Conservation (phyloP, 345 rosid genomes). For the Brassica juncea region DNA sequence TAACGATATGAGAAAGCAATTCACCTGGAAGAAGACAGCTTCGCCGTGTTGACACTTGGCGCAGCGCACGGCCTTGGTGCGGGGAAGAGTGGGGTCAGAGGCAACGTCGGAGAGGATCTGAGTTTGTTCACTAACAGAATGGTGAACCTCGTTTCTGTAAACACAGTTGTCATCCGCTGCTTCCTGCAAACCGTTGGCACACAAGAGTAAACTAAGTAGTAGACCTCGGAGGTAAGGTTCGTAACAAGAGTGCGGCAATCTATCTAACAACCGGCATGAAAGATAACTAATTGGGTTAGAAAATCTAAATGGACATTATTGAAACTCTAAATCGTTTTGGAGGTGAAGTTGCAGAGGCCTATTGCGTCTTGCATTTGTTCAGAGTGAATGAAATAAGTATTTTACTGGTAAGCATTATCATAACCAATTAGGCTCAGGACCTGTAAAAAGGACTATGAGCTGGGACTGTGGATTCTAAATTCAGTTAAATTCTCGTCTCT, state of each 20-base stretch:
- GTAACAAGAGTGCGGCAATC: no score
- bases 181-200: constrained; percentile 50
- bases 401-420: not conserved
- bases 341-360: no score
- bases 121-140: constrained; percentile 67
- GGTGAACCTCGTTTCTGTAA: constrained; percentile 72
- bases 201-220: no score
- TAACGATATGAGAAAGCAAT: not conserved
- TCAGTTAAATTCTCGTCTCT: no score
- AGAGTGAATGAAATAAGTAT: no score
- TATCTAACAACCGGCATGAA: no score
- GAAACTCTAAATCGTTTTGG: no score
- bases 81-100: constrained; percentile 84
- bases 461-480: not conserved
- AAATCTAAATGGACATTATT: no score
- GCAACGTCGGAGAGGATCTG: constrained; percentile 74
- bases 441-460: not conserved
- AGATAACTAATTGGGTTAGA: no score
- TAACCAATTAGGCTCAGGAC: not conserved
- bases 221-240: no score
- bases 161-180: constrained; percentile 66
- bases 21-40: constrained; percentile 86
- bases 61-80: constrained; percentile 68
- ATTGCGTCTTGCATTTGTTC: no score
- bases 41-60: constrained; percentile 55